phyloP scores from a whole-genome alignment of 2,329 filamentous ascomycete genomes.

The Huntiella moniliformis region DNA sequence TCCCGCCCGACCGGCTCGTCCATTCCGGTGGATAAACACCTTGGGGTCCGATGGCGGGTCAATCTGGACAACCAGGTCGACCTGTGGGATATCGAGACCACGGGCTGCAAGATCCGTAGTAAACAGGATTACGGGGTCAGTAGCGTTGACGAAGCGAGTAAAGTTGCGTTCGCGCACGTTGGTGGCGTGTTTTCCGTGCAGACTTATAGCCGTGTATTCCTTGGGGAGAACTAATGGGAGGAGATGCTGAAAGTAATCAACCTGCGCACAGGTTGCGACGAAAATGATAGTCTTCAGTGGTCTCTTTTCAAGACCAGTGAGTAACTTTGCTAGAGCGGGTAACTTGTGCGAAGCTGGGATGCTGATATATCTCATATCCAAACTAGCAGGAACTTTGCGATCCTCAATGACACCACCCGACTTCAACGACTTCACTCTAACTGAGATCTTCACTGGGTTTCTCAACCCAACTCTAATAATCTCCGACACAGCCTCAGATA shows the following conservation, averaged over 20 bases:
- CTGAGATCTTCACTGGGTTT: constrained; percentile 87
- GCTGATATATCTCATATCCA: constrained; percentile 77
- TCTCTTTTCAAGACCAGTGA: constrained; percentile 48
- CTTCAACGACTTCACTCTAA: constrained; percentile 65
- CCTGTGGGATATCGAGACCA: constrained; percentile 77
- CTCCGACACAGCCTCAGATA: constrained; percentile 88
- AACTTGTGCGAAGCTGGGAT: constrained; percentile 64
- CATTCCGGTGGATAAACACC: constrained; percentile 84
- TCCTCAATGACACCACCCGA: constrained; percentile 52
- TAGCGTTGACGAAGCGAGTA: constrained; percentile 54
- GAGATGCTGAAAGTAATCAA: constrained; percentile 81
- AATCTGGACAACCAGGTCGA: constrained; percentile 79
- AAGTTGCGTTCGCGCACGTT: constrained; percentile 83
- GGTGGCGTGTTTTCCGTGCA: constrained; percentile 83
- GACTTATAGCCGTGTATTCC: constrained; percentile 51
- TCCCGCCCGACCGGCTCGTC: constrained; percentile 76
- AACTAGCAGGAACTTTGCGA: constrained; percentile 70
- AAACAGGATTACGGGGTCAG: constrained; percentile 60
- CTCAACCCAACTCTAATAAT: constrained; percentile 80
- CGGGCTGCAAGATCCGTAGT: constrained; percentile 86
- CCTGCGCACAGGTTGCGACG: constrained; percentile 79
- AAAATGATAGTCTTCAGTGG: constrained; percentile 83
- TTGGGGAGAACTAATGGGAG: constrained; percentile 53
- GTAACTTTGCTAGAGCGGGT: constrained; percentile 50
- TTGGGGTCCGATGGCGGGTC: constrained; percentile 36